Evolutionary conservation across 805 yeast species (phyloP).

Genomic region (Kodamaea leandrae): DNA sequence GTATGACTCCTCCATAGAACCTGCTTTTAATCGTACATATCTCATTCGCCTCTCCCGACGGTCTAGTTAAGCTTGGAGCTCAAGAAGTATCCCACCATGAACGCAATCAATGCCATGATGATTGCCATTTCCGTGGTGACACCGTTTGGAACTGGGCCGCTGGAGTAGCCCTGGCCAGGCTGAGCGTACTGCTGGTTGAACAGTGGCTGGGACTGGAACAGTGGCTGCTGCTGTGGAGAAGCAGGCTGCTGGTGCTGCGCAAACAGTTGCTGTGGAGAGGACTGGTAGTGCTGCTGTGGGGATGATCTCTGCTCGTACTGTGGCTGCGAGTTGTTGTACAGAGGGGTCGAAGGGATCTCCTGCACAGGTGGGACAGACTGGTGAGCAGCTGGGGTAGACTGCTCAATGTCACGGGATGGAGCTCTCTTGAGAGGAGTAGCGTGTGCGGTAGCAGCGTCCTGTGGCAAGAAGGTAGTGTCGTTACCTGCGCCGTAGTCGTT

Average conservation of each 20-base stretch:
- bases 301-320: constrained; percentile 5
- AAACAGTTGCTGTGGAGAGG: constrained; percentile 10
- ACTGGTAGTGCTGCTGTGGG: constrained; percentile 9
- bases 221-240: constrained; percentile 10
- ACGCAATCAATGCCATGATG: constrained; percentile 45
- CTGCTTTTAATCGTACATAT: too few relatives aligned
- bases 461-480: constrained; percentile 12
- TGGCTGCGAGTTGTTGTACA: constrained; percentile 8
- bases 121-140: constrained; percentile 54
- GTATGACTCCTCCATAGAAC: too few relatives aligned
- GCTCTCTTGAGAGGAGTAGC: constrained; percentile 14
- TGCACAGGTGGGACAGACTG: constrained; percentile 11
- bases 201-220: constrained; percentile 5
- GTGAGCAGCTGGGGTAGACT: constrained; percentile 6
- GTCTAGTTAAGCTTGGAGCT: constrained; percentile 9
- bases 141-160: constrained; percentile 36
- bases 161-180: constrained; percentile 7
- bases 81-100: constrained; percentile 55
- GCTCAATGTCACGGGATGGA: constrained; percentile 3
- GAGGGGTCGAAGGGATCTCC: constrained; percentile 8
- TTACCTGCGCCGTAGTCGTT: constrained; percentile 13
- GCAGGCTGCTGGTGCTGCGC: constrained; percentile 2
- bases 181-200: constrained; percentile 10
- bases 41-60: neutral
- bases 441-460: constrained; percentile 13